Percentiles rank a stretch among this genome's conserved stretches.
phyloP scores from a whole-genome alignment of 139 green algal species.

The Micractinium sp. region DNA sequence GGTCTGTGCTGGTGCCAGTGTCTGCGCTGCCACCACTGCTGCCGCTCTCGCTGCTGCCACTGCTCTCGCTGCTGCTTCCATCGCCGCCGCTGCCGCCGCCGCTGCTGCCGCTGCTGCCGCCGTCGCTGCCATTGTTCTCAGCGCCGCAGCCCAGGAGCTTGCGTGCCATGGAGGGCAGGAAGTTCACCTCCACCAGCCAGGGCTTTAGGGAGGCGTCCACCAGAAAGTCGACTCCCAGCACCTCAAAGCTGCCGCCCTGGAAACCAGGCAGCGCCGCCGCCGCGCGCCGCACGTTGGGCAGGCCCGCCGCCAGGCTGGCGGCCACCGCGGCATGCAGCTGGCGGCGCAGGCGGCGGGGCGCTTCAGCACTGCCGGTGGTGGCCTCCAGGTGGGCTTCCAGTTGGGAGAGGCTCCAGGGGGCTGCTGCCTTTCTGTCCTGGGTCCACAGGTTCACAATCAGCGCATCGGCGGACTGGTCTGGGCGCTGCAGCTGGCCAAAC shows the following conservation, averaged over 20 bases:
- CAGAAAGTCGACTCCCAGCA: slow-evolving; percentile 79
- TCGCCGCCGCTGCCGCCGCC: neutral
- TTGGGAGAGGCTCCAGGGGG: slow-evolving; percentile 63
- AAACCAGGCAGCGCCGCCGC: neutral
- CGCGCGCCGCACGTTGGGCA: slow-evolving; percentile 28
- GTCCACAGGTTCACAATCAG: slow-evolving; percentile 78
- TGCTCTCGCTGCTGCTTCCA: neutral
- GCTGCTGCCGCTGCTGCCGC: neutral
- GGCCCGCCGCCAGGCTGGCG: slow-evolving; percentile 43
- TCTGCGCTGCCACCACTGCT: neutral
- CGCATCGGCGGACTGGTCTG: slow-evolving; percentile 30
- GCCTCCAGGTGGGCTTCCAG: slow-evolving; percentile 51
- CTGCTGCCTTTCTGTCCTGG: slow-evolving; percentile 55
- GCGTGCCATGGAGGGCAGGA: slow-evolving; percentile 67
- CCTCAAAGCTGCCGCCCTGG: slow-evolving; percentile 53
- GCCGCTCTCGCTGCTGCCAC: neutral
- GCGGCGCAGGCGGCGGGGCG: slow-evolving; percentile 43
- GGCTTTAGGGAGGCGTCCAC: slow-evolving; percentile 64
- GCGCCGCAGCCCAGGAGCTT: slow-evolving; percentile 45
- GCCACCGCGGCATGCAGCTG: slow-evolving; percentile 39
- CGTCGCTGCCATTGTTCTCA: neutral
- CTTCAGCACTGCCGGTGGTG: neutral
- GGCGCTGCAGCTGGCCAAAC: slow-evolving; percentile 52
- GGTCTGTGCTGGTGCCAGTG: neutral
- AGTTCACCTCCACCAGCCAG: slow-evolving; percentile 81